Conservation (phyloP, 352 stramenopile species). For the Nothophytophthora sp. region DNA sequence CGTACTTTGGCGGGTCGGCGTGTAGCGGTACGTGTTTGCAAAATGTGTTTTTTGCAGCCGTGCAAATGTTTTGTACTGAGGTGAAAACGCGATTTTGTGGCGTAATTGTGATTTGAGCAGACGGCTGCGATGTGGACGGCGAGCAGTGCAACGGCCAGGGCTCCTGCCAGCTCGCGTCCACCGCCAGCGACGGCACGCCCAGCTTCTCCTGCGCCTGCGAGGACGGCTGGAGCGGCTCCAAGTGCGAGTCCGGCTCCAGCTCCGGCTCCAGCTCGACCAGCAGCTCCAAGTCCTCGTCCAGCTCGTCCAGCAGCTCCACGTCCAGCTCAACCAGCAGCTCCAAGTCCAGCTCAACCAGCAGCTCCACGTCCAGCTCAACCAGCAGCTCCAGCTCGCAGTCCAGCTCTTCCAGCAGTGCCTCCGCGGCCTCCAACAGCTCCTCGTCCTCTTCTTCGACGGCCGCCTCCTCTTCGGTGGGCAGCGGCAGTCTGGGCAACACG, state of each 20-base stretch:
- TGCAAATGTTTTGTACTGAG: too few species aligned
- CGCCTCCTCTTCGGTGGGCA: slow-evolving; percentile 4
- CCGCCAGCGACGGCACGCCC: slow-evolving; percentile 23
- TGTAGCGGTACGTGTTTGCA: slow-evolving; percentile 56
- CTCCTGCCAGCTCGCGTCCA: slow-evolving; percentile 44
- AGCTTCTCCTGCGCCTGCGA: slow-evolving; percentile 67
- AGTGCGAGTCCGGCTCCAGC: slow-evolving; percentile 36
- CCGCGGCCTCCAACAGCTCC: slow-evolving; percentile 15
- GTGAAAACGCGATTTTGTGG: too few species aligned
- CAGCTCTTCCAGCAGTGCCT: slow-evolving; percentile 20
- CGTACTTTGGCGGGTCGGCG: slow-evolving; percentile 51
- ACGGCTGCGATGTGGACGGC: slow-evolving; percentile 38
- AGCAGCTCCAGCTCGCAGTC: slow-evolving; percentile 12
- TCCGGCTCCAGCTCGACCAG: slow-evolving; percentile 4
- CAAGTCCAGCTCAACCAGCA: slow-evolving; percentile 1
- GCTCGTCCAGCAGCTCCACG: slow-evolving; percentile 6
- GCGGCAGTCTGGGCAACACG: slow-evolving; percentile 14
- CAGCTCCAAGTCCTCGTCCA: slow-evolving; percentile 4
- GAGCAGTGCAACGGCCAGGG: slow-evolving; percentile 74
- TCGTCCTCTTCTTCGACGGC: slow-evolving; percentile 11
- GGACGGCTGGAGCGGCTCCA: slow-evolving; percentile 67
- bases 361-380: slow-evolving; percentile 2
- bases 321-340: slow-evolving; percentile 10
- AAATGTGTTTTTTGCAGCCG: slow-evolving; percentile 3
- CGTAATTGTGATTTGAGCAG: too few species aligned